Conservation (phyloP, 208 protist genomes). For the Strigomonas culicis region DNA sequence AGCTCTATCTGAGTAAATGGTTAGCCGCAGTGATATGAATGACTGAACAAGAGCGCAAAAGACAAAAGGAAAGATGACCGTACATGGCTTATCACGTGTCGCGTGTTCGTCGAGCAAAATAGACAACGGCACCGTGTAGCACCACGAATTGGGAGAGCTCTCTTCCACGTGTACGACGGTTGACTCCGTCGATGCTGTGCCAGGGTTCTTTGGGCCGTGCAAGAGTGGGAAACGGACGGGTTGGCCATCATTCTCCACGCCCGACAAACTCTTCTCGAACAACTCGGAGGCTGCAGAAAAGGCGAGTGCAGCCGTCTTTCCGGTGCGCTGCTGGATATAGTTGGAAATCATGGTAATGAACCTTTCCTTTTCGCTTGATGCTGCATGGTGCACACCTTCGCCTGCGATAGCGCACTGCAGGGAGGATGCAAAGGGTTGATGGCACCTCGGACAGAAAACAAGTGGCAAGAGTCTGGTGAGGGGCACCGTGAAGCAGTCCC, state of each 20-base stretch:
- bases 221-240: not conserved
- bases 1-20: slow-evolving; percentile 15
- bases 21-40: slow-evolving; percentile 38
- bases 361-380: not conserved
- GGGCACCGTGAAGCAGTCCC: not conserved
- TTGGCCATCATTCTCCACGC: not conserved
- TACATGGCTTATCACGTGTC: not conserved
- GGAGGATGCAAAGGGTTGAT: not conserved
- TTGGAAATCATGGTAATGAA: not conserved
- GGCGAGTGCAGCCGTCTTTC: not conserved
- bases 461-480: not conserved
- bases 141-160: not conserved
- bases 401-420: not conserved
- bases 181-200: not conserved
- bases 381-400: not conserved
- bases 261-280: not conserved
- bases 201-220: no score
- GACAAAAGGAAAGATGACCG: slow-evolving; percentile 27
- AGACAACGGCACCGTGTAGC: not conserved
- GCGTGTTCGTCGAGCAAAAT: not conserved
- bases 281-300: not conserved
- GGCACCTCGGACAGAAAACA: not conserved
- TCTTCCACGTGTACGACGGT: not conserved
- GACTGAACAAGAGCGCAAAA: slow-evolving; percentile 35
- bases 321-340: not conserved